Conservation (phyloP, 148 eudicot genomes). For the Spergularia bocconei region DNA sequence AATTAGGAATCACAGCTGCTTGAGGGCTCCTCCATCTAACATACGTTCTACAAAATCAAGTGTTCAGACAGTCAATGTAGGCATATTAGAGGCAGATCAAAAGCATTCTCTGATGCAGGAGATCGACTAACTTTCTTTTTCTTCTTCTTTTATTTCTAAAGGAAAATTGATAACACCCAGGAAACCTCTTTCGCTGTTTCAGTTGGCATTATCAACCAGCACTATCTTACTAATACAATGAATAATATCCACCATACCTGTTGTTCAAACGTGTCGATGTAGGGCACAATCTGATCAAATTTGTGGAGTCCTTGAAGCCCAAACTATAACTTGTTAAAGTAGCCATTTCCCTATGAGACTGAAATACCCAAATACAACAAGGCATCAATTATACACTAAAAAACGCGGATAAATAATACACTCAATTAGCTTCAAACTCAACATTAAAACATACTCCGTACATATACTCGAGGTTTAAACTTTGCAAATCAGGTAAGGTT, state of each 20-base stretch:
- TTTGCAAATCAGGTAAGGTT: too few species aligned
- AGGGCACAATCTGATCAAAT: constrained; percentile 4
- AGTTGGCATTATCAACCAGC: neutral
- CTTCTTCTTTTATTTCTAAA: too few species aligned
- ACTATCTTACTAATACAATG: neutral
- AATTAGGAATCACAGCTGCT: constrained; percentile 58
- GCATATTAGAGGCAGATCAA: neutral
- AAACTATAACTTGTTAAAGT: constrained; percentile 20
- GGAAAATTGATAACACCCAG: too few species aligned
- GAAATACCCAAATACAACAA: neutral
- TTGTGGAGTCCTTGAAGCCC: constrained; percentile 21
- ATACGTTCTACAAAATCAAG: constrained; percentile 30
- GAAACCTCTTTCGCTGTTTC: too few species aligned
- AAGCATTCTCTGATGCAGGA: neutral
- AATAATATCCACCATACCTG: constrained; percentile 5
- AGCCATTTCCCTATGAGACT: constrained; percentile 18
- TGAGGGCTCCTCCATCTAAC: constrained; percentile 44
- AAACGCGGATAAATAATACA: too few species aligned
- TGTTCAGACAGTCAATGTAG: neutral
- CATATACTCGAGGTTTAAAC: too few species aligned
- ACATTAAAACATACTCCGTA: too few species aligned
- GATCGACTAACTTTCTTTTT: neutral
- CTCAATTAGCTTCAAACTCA: too few species aligned
- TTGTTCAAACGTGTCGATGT: constrained; percentile 2
- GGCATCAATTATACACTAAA: too few species aligned